Evolutionary conservation across 2,329 filamentous ascomycete genomes (phyloP).

Genomic region (Aspergillus quadricinctus): DNA sequence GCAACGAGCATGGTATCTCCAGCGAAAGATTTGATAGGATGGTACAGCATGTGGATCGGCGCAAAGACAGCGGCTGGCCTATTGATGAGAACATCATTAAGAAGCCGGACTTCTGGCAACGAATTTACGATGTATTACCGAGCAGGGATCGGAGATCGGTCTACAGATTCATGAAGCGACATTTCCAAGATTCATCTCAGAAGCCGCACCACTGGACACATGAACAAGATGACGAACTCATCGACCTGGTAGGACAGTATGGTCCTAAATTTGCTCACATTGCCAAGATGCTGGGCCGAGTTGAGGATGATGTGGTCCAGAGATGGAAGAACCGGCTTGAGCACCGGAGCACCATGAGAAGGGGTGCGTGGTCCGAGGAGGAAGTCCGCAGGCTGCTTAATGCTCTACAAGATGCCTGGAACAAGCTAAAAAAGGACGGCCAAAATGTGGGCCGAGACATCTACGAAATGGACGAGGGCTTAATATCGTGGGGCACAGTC

Average conservation of each 20-base stretch:
- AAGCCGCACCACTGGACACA: constrained; percentile 37
- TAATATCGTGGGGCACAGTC: constrained; percentile 29
- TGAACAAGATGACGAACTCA: constrained; percentile 40
- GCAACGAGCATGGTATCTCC: constrained; percentile 23
- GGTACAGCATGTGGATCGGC: constrained; percentile 32
- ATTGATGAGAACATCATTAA: constrained; percentile 14
- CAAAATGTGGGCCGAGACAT: constrained; percentile 29
- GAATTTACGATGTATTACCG: constrained; percentile 33
- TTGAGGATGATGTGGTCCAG: constrained; percentile 40
- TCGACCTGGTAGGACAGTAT: constrained; percentile 24
- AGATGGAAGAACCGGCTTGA: constrained; percentile 41
- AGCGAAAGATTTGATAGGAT: constrained; percentile 26
- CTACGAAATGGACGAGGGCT: constrained; percentile 32
- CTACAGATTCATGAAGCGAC: constrained; percentile 40
- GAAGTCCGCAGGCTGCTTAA: constrained; percentile 28
- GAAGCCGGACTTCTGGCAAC: constrained; percentile 34
- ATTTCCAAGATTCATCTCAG: constrained; percentile 37
- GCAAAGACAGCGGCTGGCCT: constrained; percentile 20
- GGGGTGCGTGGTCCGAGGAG: constrained; percentile 34
- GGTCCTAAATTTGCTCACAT: constrained; percentile 37
- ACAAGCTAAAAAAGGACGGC: constrained; percentile 12
- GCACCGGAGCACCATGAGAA: constrained; percentile 31
- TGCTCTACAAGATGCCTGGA: constrained; percentile 22
- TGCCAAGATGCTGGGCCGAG: constrained; percentile 34
- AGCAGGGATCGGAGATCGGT: constrained; percentile 35